Percentiles rank a stretch among this genome's conserved stretches.
Conservation (phyloP, 2,329 filamentous ascomycete species). For the Cladosporium sp. region DNA sequence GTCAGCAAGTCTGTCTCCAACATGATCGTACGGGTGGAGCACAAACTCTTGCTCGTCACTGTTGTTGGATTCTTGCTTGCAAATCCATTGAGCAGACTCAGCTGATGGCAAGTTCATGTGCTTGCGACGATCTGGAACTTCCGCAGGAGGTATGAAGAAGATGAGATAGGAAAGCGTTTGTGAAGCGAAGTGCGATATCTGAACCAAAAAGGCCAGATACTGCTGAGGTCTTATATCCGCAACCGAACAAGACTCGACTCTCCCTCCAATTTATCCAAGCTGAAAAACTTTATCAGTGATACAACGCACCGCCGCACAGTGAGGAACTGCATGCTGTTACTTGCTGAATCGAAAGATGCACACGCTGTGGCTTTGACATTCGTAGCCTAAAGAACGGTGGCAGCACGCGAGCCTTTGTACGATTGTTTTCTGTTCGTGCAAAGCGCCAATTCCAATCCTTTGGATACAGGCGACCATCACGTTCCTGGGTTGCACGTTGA, state of each 20-base stretch:
- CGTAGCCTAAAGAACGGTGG: no score
- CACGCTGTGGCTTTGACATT: no score
- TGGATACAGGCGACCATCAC: not conserved
- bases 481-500: not conserved
- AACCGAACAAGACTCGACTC: not conserved
- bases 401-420: not conserved
- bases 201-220: no score
- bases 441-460: not conserved
- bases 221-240: no score
- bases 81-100: not conserved
- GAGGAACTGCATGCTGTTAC: not conserved
- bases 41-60: not conserved
- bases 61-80: not conserved
- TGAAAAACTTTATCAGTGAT: no score
- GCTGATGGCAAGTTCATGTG: conserved; percentile 12
- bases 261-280: no score
- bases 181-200: not conserved
- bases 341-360: not conserved
- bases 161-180: not conserved
- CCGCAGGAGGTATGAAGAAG: not conserved
- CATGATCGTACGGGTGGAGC: not conserved
- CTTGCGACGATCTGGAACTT: not conserved
- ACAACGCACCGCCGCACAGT: no score
- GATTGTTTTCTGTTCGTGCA: not conserved
- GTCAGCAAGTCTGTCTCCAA: not conserved